These are phyloP conservation scores for Rosa hybrid DNA, from an alignment of 331 rosid genomes.

Conservation along the genomic window DNA sequence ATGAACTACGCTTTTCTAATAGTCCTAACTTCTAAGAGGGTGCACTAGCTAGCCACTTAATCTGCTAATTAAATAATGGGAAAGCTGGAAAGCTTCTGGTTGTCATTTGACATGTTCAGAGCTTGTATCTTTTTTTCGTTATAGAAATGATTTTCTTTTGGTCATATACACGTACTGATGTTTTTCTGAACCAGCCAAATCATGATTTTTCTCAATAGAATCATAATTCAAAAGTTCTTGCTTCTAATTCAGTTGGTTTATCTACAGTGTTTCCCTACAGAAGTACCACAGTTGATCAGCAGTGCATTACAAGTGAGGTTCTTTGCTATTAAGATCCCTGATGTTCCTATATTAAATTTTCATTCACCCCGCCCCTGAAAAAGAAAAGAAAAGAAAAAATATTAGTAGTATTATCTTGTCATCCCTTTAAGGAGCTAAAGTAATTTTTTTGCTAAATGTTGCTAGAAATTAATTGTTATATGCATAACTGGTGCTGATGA, in stretches of 20 bases:
- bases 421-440: conserved; percentile 13
- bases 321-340: conserved; percentile 22
- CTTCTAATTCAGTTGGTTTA: conserved; percentile 7
- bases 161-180: neutral
- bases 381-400: neutral
- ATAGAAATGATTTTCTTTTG: neutral
- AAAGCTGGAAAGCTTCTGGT: neutral
- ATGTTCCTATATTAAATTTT: conserved; percentile 8
- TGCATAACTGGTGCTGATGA: conserved; percentile 93
- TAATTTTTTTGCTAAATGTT: conserved; percentile 24
- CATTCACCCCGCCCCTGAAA: neutral
- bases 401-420: neutral
- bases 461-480: conserved; percentile 69
- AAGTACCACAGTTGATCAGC: conserved; percentile 80
- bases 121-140: neutral
- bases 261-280: conserved; percentile 85
- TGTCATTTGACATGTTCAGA: neutral
- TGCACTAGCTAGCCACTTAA: neutral
- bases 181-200: neutral
- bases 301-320: conserved; percentile 80
- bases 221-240: no score
- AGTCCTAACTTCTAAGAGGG: neutral
- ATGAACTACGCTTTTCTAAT: neutral
- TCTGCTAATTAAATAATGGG: neutral
- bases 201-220: neutral